Evolutionary conservation across 345 rosid species (phyloP).

Genomic region (Sonneratia caseolaris): DNA sequence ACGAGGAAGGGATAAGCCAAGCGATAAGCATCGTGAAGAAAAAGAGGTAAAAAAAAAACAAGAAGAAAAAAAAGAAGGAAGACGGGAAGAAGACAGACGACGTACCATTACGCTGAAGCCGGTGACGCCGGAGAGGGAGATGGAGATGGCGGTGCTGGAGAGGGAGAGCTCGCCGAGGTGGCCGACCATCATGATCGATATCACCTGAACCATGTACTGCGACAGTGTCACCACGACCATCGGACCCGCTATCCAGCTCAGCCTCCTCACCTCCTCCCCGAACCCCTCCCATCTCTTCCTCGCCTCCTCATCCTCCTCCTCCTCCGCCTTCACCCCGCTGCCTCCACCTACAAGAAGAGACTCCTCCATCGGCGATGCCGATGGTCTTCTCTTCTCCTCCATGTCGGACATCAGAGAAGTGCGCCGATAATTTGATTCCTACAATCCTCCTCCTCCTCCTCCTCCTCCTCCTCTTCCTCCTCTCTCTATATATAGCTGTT

Average conservation of each 20-base stretch:
- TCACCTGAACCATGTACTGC: slow-evolving; percentile 13
- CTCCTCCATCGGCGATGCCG: neutral
- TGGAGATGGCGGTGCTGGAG: slow-evolving; percentile 35
- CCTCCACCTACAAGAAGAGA: neutral
- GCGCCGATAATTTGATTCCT: neutral
- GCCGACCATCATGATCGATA: slow-evolving; percentile 34
- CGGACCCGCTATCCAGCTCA: slow-evolving; percentile 12
- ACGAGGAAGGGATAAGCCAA: no score
- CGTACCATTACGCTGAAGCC: slow-evolving; percentile 35
- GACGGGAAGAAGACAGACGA: no score
- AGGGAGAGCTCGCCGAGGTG: slow-evolving; percentile 20
- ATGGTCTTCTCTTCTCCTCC: neutral
- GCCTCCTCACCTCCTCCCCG: slow-evolving; percentile 14
- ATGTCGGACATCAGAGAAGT: neutral
- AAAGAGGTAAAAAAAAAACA: neutral
- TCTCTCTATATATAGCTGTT: neutral
- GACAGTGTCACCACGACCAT: slow-evolving; percentile 10
- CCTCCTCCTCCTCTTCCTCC: neutral
- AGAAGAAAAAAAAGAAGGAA: neutral
- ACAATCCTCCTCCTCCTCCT: neutral
- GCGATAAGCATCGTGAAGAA: neutral
- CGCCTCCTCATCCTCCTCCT: neutral
- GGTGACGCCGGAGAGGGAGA: slow-evolving; percentile 35
- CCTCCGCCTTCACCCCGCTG: neutral
- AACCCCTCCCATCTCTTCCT: slow-evolving; percentile 1